These are phyloP conservation scores for Penicillium freii DNA, from an alignment of 2,329 filamentous ascomycete genomes.

Conservation along the genomic window DNA sequence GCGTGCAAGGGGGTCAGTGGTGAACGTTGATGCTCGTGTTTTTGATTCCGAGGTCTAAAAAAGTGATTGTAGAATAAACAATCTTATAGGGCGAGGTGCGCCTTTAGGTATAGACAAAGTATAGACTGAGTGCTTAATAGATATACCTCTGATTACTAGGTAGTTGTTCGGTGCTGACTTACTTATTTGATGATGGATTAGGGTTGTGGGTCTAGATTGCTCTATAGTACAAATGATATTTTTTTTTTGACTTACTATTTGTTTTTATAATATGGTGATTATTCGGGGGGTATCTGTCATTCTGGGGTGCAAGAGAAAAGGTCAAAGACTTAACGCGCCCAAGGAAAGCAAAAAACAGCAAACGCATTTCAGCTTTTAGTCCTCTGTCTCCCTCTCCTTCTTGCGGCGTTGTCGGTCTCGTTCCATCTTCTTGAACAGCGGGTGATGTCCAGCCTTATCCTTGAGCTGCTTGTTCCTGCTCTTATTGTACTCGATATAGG, in stretches of 20 bases:
- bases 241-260: not conserved
- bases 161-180: not conserved
- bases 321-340: not conserved
- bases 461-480: conserved; percentile 66
- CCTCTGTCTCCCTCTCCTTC: conserved; percentile 43
- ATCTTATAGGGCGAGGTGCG: too few species aligned
- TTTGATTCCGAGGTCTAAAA: too few species aligned
- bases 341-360: not conserved
- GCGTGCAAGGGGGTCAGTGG: too few species aligned
- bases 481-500: conserved; percentile 84
- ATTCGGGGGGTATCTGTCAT: conserved; percentile 8
- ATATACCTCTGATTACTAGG: too few species aligned
- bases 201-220: not conserved
- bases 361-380: conserved; percentile 9
- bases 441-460: conserved; percentile 58
- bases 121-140: too few species aligned
- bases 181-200: too few species aligned
- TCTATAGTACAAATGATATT: too few species aligned
- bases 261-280: not conserved
- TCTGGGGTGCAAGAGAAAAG: conserved; percentile 4
- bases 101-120: too few species aligned
- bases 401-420: conserved; percentile 60
- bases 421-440: conserved; percentile 66
- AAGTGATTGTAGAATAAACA: too few species aligned
- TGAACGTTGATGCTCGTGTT: too few species aligned